Conservation (phyloP, 441 rosid species). For the Theobroma grandiflorum region DNA sequence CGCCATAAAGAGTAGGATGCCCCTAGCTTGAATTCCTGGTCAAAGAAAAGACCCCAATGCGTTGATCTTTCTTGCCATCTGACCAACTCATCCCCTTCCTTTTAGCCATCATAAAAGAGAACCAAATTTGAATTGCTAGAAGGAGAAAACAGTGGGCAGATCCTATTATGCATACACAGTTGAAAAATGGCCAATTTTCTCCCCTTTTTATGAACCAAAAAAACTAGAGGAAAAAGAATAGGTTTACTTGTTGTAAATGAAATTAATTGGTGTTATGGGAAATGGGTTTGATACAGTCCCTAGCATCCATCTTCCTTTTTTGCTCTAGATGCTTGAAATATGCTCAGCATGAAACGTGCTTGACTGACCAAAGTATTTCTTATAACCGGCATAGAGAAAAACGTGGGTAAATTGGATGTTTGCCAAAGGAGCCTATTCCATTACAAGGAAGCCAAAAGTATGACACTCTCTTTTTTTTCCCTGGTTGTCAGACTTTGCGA, state of each 20-base stretch:
- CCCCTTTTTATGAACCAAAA: neutral
- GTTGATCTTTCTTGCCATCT: neutral
- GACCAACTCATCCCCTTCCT: neutral
- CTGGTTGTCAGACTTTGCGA: neutral
- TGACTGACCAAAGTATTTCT: conserved; percentile 35
- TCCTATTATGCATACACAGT: neutral
- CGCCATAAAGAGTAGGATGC: neutral
- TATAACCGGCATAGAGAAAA: neutral
- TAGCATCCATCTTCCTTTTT: neutral
- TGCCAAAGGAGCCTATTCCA: conserved; percentile 28
- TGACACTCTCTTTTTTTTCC: neutral
- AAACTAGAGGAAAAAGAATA: neutral
- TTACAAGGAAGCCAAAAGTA: neutral
- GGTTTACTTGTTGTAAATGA: neutral
- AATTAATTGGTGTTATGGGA: neutral
- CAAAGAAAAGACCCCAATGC: conserved; percentile 17
- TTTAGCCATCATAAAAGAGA: neutral
- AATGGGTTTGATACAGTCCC: neutral
- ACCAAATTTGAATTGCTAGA: neutral
- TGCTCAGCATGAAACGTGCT: conserved; percentile 37
- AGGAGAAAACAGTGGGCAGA: neutral
- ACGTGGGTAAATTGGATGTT: conserved; percentile 27
- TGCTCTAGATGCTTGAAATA: neutral
- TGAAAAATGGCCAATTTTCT: neutral
- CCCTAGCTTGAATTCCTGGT: neutral